Conservation (phyloP, 371 early-diverging fungal species). For the Zychaea mexicana region DNA sequence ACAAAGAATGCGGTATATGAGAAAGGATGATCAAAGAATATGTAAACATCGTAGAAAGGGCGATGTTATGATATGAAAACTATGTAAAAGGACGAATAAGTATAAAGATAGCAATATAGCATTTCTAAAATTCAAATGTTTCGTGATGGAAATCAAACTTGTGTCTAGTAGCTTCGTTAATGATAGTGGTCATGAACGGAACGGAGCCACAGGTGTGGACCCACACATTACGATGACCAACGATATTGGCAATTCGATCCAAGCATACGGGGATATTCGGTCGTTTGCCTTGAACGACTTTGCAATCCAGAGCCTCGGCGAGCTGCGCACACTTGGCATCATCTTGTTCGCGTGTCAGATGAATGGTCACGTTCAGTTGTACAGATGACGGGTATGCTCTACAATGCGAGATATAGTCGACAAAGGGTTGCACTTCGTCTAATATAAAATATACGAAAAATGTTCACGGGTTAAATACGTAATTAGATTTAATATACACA, state of each 20-base stretch:
- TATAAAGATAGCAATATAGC: neutral
- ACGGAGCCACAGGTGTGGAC: constrained; percentile 39
- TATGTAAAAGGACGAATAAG: too few relatives aligned
- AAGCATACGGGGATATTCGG: constrained; percentile 23
- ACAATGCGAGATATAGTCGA: neutral
- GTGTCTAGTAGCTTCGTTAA: constrained; percentile 29
- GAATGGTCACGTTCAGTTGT: constrained; percentile 25
- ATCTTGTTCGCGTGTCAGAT: constrained; percentile 33
- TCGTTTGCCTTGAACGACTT: constrained; percentile 15
- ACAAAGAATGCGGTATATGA: too few relatives aligned
- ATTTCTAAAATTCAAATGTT: constrained; percentile 42
- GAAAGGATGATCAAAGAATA: too few relatives aligned
- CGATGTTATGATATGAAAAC: too few relatives aligned
- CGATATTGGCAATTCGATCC: constrained; percentile 21
- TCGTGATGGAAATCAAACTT: constrained; percentile 38
- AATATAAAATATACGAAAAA: neutral
- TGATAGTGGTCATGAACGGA: constrained; percentile 30
- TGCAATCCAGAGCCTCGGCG: constrained; percentile 12
- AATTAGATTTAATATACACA: neutral
- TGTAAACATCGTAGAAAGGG: too few relatives aligned
- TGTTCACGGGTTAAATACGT: neutral
- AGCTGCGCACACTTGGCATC: constrained; percentile 9
- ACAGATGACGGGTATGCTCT: neutral
- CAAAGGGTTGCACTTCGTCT: constrained; percentile 12
- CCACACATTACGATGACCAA: constrained; percentile 18